Base-by-base conservation (phyloP, 441 rosid genomes). In the Corymbia citriodora region DNA sequence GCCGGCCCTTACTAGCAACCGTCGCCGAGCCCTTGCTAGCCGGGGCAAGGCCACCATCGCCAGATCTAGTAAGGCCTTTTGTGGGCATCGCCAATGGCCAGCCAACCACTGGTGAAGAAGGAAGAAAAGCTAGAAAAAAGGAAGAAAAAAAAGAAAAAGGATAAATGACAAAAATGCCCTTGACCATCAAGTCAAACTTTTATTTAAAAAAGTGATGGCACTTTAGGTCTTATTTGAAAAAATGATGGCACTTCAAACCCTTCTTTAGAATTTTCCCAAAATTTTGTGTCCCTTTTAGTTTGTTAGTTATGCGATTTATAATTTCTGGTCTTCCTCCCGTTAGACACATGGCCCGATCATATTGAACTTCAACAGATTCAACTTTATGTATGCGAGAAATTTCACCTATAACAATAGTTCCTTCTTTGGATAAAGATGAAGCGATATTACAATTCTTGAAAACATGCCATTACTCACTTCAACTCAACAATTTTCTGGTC, bases 191-290 rank as follows among this genome's bases (percentile, higher is more conserved):
- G 5, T 40, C 10, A 57, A 2, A 57, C 61, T 3, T 0, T 21
- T 57, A 57, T 65, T 65, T 15, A 10, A 65, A 27, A 65, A 65
- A 14, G 3, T 7, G 8, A 2, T 7, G 19, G 10, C 8, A 55
- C 18, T 55, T 8, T 0, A 55, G 19, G 1, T 4, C 25, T 1
- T 55, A 55, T 55, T 55, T 55, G 25, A 55, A 0, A 55, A 55
- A 19, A 55, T 55, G 9, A 19, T 19, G 59, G 19, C 25, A 55
- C 25, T 19, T 55, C 11, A 21, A 21, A 2, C 27, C 61, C 12
- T 21, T 21, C 27, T 57, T 57, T 57, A 1, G 1, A 21, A 9
- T 21, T 57, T 57, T 57, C 27, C 27, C 1, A 21, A 57, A 57
- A 57, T 23, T 8, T 10, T 31, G 45, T 68, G 2, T 31, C 31